Percentiles rank a stretch among this genome's conserved stretches.
Evolutionary conservation across 2,329 filamentous ascomycete genomes (phyloP).

Genomic region (Trichoderma polysporum): DNA sequence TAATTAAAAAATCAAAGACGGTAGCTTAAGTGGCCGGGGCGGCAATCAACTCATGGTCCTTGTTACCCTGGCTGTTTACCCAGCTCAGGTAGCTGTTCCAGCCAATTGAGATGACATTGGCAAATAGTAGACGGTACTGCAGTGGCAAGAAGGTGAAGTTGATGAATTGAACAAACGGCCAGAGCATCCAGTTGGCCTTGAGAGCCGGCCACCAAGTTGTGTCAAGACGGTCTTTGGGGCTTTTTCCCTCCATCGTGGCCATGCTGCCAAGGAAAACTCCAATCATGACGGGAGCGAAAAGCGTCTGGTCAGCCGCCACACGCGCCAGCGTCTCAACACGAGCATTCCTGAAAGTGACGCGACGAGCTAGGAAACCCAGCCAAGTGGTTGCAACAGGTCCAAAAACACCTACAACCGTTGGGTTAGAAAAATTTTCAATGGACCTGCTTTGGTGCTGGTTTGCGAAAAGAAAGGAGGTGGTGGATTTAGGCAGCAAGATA

Average conservation of each 20-base stretch:
- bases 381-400: constrained; percentile 84
- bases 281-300: constrained; percentile 85
- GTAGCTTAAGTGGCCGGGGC: constrained; percentile 7
- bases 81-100: constrained; percentile 67
- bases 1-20: not conserved
- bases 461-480: not conserved
- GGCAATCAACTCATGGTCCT: constrained; percentile 20
- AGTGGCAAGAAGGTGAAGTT: constrained; percentile 89
- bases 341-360: constrained; percentile 62
- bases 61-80: constrained; percentile 50
- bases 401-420: constrained; percentile 62
- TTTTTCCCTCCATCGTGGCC: constrained; percentile 73
- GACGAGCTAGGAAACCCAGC: constrained; percentile 75
- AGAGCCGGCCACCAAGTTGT: constrained; percentile 71
- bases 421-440: constrained; percentile 5
- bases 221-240: constrained; percentile 64
- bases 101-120: constrained; percentile 73
- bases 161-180: constrained; percentile 79
- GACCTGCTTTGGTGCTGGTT: not conserved
- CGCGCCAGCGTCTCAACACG: constrained; percentile 73
- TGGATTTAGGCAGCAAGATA: not conserved
- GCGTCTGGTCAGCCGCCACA: constrained; percentile 74
- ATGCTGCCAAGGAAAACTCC: constrained; percentile 79
- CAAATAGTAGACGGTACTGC: constrained; percentile 78
- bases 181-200: constrained; percentile 81